Evolutionary conservation across 2,329 filamentous ascomycete species (phyloP), one percentile per base, ranked within the genome.

Genomic region (Aspergillus ochraceoroseus): DNA sequence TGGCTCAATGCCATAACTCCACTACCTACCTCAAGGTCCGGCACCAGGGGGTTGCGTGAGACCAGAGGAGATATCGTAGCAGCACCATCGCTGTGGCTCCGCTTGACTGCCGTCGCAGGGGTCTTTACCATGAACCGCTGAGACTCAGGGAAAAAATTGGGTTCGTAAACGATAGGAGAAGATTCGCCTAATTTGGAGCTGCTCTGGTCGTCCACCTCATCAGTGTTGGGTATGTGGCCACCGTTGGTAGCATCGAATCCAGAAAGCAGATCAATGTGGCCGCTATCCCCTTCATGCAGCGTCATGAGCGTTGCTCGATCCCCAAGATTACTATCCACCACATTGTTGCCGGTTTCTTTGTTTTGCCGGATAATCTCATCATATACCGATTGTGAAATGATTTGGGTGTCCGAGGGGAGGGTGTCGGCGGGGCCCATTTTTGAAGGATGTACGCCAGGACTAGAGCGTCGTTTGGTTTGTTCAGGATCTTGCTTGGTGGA

Each of bases 181-280:
- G 65, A 68, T 7, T 63, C 55, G 14, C 52, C 57, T 8, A 52
- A 46, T 13, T 58, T 62, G 27, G 55, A 58, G 22, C 52, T 60
- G 39, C 49, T 56, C 40, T 58, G 57, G n/a, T 67, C 63, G 34
- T 65, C 59, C 42, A 57, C 18, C 68, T 87, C 39, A 76, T 87
- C 46, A 76, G 48, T 52, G 27, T 54, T 49, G 11, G 47, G 48
- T 19, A 37, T 32, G 27, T 48, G 49, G 5, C 47, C n/a, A n/a
- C n/a, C 44, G 28, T 50, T 55, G 14, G 51, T 47, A 18, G 53
- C 52, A 9, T 62, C 61, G 27, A 70, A 61, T 25, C 59, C 64
- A 7, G 64, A 61, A 15, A 70, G 47, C 11, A 71, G 45, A 44
- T 71, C 63, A 32, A 71, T 54, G 55, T 70, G 66, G 3, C 66